Percentiles rank a stretch among this genome's conserved stretches.
Evolutionary conservation across 2,329 filamentous ascomycete genomes (phyloP).

Genomic region (Mycosphaerella sp.): DNA sequence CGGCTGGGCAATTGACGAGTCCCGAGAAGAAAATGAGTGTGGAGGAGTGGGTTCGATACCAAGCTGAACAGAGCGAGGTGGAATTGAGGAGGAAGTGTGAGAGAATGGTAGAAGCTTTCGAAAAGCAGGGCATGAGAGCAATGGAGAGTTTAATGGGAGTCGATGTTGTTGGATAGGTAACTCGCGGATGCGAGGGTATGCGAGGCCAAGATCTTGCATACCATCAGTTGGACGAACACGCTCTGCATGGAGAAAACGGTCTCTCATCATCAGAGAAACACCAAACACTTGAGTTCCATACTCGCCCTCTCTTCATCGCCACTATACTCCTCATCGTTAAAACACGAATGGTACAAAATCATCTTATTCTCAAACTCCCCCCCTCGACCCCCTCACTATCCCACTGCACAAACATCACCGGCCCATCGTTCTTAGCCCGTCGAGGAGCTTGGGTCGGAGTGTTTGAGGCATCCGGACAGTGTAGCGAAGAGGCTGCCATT

Average conservation of each 20-base stretch:
- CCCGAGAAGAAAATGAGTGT: constrained; percentile 87
- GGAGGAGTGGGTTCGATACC: constrained; percentile 83
- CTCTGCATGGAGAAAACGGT: too few relatives aligned
- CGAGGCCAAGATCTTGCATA: too few relatives aligned
- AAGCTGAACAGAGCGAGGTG: constrained; percentile 73
- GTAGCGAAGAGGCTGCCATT: too few relatives aligned
- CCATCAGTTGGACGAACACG: too few relatives aligned
- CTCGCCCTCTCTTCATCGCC: background rate
- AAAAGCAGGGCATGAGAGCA: constrained; percentile 72
- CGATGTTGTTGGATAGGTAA: constrained; percentile 39
- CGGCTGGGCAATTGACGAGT: constrained; percentile 56
- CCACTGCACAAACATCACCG: background rate
- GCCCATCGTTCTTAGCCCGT: background rate
- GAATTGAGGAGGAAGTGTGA: constrained; percentile 77
- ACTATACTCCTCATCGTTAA: background rate
- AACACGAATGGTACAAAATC: background rate
- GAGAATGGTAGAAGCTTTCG: constrained; percentile 72
- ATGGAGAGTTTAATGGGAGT: constrained; percentile 72
- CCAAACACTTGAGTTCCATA: background rate
- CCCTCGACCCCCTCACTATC: background rate
- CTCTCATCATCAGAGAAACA: background rate
- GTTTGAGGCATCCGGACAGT: too few relatives aligned
- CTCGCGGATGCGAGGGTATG: too few relatives aligned
- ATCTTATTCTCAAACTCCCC: background rate
- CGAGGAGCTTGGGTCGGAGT: too few relatives aligned